Conservation (phyloP, 2,329 filamentous ascomycete species). For the Pezicula carpinea region DNA sequence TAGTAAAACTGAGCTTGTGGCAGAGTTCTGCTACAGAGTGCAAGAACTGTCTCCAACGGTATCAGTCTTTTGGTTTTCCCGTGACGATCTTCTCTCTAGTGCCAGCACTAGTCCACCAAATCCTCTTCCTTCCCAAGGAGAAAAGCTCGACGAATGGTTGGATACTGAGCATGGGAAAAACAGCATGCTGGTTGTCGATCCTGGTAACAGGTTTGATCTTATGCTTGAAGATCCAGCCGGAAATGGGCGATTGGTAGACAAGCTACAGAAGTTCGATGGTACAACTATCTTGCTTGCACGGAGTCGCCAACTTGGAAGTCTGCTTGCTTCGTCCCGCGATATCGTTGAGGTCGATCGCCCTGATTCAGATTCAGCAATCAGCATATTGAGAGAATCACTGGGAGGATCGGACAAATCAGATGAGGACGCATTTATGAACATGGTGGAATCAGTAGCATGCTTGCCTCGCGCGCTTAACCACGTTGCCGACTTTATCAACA, state of each 20-base stretch:
- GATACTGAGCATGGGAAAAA: slow-evolving; percentile 4
- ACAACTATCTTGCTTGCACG: slow-evolving; percentile 17
- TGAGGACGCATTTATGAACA: slow-evolving; percentile 15
- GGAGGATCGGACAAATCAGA: slow-evolving; percentile 7
- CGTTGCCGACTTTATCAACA: slow-evolving; percentile 17
- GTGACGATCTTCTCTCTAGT: slow-evolving; percentile 8
- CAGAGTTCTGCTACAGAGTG: slow-evolving; percentile 20
- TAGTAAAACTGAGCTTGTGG: slow-evolving; percentile 21
- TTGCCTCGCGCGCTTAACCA: slow-evolving; percentile 20
- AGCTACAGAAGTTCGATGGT: slow-evolving; percentile 14
- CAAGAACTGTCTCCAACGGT: slow-evolving; percentile 16
- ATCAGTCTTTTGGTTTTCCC: slow-evolving; percentile 20
- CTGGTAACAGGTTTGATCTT: slow-evolving; percentile 12
- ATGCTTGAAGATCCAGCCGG: slow-evolving; percentile 4
- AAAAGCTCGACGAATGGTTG: slow-evolving; percentile 15
- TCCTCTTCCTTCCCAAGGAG: slow-evolving; percentile 1
- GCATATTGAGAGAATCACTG: slow-evolving; percentile 13
- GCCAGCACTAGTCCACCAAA: neutral
- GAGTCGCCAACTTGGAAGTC: slow-evolving; percentile 14
- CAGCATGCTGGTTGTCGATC: slow-evolving; percentile 17
- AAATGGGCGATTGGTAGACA: slow-evolving; percentile 11
- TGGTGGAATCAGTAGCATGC: slow-evolving; percentile 12
- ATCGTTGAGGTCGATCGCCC: slow-evolving; percentile 16
- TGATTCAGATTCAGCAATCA: slow-evolving; percentile 15
- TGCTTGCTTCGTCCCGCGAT: slow-evolving; percentile 14